These are phyloP conservation scores for Pisolithus albus DNA, from an alignment of 768 basidiomycete species.

Conservation along the genomic window DNA sequence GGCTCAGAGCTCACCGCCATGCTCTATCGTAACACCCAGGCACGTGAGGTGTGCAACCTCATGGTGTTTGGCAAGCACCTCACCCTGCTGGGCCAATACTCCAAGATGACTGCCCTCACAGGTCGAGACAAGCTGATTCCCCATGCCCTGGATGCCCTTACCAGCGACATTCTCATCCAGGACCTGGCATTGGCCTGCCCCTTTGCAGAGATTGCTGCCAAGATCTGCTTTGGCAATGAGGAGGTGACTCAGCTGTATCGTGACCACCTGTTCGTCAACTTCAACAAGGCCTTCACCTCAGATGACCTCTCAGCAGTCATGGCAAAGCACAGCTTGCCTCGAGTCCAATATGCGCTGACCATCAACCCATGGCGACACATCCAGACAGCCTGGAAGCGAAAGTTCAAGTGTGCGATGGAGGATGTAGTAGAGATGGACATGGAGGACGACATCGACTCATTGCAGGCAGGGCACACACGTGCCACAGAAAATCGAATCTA, in stretches of 20 bases:
- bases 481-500: slow-evolving; percentile 22
- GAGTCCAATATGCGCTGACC: neutral
- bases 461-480: slow-evolving; percentile 21
- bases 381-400: slow-evolving; percentile 14
- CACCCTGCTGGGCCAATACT: neutral
- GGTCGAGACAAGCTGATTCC: slow-evolving; percentile 21
- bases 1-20: neutral
- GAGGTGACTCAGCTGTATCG: neutral
- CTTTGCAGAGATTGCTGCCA: slow-evolving; percentile 5
- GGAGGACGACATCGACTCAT: slow-evolving; percentile 11
- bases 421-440: slow-evolving; percentile 4
- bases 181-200: slow-evolving; percentile 17
- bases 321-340: neutral
- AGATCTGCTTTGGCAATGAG: neutral
- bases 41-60: neutral
- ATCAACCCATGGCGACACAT: slow-evolving; percentile 16
- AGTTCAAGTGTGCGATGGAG: slow-evolving; percentile 1
- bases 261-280: neutral
- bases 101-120: neutral
- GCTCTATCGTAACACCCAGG: neutral
- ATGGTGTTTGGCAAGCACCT: neutral
- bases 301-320: neutral
- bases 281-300: neutral
- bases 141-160: slow-evolving; percentile 18
- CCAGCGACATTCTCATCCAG: slow-evolving; percentile 21